phyloP scores from a whole-genome alignment of 768 basidiomycete species.

The Tylopilus sp. region DNA sequence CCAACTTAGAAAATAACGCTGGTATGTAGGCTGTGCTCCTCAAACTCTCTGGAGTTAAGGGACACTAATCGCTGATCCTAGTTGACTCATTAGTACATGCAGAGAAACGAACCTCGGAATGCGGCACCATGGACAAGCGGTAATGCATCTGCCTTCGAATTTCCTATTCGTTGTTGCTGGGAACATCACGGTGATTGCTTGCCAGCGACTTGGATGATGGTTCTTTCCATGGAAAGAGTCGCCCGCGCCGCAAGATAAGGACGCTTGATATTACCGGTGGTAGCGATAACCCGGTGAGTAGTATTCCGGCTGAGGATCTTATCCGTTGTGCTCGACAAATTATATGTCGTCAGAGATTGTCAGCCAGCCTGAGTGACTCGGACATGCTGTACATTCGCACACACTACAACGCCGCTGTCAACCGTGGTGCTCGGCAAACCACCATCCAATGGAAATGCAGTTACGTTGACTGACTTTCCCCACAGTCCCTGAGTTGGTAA shows the following conservation, averaged over 20 bases:
- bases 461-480: not conserved
- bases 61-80: not conserved
- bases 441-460: conserved; percentile 1
- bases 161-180: not conserved
- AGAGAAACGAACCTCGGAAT: not conserved
- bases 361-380: no score
- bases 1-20: no score
- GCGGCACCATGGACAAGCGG: not conserved
- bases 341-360: no score
- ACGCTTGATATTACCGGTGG: no score
- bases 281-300: not conserved
- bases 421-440: not conserved
- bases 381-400: not conserved
- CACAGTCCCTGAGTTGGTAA: not conserved
- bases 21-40: no score
- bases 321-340: not conserved
- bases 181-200: not conserved
- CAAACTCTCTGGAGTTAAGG: no score
- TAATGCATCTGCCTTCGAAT: not conserved
- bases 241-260: not conserved
- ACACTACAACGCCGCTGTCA: conserved; percentile 1
- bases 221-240: not conserved
- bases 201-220: not conserved
- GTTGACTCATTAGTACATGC: no score
- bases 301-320: not conserved